phyloP scores from a whole-genome alignment of 768 basidiomycete genomes.

The Leccinum truebloodii region DNA sequence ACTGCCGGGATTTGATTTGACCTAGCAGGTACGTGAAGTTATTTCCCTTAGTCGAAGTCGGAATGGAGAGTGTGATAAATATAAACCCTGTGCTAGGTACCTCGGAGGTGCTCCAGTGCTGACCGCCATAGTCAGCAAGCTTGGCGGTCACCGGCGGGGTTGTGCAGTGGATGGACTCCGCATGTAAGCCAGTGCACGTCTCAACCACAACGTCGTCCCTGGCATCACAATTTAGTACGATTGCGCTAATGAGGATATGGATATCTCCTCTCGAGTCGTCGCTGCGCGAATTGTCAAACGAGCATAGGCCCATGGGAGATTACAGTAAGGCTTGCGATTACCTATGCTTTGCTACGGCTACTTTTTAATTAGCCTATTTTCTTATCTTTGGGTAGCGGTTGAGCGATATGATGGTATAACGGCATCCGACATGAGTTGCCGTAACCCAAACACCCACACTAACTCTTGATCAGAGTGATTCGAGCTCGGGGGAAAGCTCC shows the following conservation, averaged over 20 bases:
- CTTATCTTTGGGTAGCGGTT: background rate
- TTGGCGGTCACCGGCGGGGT: background rate
- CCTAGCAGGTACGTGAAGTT: background rate
- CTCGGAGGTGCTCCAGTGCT: background rate
- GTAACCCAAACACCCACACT: background rate
- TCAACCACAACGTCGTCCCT: background rate
- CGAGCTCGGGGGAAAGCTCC: background rate
- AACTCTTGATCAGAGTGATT: background rate
- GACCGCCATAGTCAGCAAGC: background rate
- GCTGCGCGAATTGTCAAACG: background rate
- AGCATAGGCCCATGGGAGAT: background rate
- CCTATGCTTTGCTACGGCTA: background rate
- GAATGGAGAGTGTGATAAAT: background rate
- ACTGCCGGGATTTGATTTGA: background rate
- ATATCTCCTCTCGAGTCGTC: background rate
- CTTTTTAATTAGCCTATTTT: background rate
- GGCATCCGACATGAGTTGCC: background rate
- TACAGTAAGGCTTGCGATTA: background rate
- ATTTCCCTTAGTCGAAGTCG: background rate
- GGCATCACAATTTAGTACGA: background rate
- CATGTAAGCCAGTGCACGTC: slow-evolving; percentile 4
- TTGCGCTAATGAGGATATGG: background rate
- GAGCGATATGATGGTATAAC: background rate
- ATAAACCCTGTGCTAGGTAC: background rate
- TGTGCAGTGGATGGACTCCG: no score